Evolutionary conservation across 1,284 basidiomycete species (phyloP), one percentile per base, ranked within the genome.

Genomic region (Ceratobasidium sp.): DNA sequence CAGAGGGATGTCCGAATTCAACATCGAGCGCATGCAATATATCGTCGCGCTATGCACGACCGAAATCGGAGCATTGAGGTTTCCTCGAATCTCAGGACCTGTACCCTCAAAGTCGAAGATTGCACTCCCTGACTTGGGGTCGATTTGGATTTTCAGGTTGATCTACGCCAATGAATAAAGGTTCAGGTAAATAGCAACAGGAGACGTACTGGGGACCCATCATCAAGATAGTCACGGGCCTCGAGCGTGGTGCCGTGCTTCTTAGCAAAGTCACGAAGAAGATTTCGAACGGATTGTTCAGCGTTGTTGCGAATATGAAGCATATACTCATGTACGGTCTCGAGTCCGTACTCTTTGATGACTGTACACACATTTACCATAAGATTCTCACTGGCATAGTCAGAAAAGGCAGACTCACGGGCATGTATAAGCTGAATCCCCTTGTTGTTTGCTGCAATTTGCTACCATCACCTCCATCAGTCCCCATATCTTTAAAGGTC

Each of bases 381-480:
- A n/a, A 6, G 36, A 39, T 6, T 39, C 18, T 3, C 21, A n/a
- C n/a, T n/a, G n/a, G n/a, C n/a, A n/a, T n/a, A n/a, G n/a, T n/a
- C n/a, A n/a, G 21, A 28, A 62, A 12, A n/a, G 43, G n/a, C 28
- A 45, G 28, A 76, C 81, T 58, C 74, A 92, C 91, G 87, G 52
- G 89, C 87, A 78, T 89, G 89, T 72, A 96, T 88, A 8, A 96
- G 84, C 76, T 92, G 90, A 30, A 92, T 89, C 16, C 95, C 96
- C 83, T 97, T 98, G 81, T 97, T 89, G 80, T 97, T 98, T 18
- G 97, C 96, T 0, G 96, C 94, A 73, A 98, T 92, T 90, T 97
- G 96, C 88, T 92, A 72, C n/a, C 32, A 45, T 32, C 39, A 50
- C 60, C 14, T 39, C 36, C 53, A n/a, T 55, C 32, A 55, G 26